Percentiles rank a stretch among this genome's conserved stretches.
Conservation (phyloP, 345 rosid genomes). For the Erysimum cheiranthoides region DNA sequence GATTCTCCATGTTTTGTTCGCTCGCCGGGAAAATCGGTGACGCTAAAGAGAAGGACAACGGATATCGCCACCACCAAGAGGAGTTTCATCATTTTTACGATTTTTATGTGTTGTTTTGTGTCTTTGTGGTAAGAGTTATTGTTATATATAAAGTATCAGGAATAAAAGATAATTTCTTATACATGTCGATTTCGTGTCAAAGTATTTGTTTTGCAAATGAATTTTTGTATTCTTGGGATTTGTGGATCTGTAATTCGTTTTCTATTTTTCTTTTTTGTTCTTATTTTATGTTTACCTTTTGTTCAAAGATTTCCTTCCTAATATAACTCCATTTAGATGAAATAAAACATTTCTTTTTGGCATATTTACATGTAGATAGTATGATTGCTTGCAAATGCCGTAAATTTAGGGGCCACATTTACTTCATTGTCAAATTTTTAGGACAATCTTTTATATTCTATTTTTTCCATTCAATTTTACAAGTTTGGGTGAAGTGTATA, state of each 20-base stretch:
- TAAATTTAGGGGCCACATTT: slow-evolving; percentile 32
- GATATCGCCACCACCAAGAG: slow-evolving; percentile 35
- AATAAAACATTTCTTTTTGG: not conserved
- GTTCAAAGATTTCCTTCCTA: slow-evolving; percentile 17
- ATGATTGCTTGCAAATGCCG: slow-evolving; percentile 38
- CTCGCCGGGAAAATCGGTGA: slow-evolving; percentile 25
- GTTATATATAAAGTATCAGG: slow-evolving; percentile 29
- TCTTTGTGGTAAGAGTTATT: slow-evolving; percentile 22
- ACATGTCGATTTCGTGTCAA: slow-evolving; percentile 41
- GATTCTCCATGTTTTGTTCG: slow-evolving; percentile 38
- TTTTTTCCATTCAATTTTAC: not conserved
- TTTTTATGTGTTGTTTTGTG: not conserved
- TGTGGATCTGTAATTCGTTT: slow-evolving; percentile 1
- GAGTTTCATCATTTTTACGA: slow-evolving; percentile 18
- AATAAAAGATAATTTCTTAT: slow-evolving; percentile 25
- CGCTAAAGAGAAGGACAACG: not conserved
- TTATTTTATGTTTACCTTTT: not conserved
- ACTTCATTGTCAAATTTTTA: slow-evolving; percentile 20
- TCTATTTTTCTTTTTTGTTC: not conserved
- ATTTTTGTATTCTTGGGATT: slow-evolving; percentile 25
- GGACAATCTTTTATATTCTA: not conserved
- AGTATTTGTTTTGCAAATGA: not conserved
- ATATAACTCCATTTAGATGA: not conserved
- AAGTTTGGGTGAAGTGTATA: slow-evolving; percentile 18
- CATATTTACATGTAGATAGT: slow-evolving; percentile 27